Conservation (phyloP, 768 basidiomycete species). For the Trametes meyenii region DNA sequence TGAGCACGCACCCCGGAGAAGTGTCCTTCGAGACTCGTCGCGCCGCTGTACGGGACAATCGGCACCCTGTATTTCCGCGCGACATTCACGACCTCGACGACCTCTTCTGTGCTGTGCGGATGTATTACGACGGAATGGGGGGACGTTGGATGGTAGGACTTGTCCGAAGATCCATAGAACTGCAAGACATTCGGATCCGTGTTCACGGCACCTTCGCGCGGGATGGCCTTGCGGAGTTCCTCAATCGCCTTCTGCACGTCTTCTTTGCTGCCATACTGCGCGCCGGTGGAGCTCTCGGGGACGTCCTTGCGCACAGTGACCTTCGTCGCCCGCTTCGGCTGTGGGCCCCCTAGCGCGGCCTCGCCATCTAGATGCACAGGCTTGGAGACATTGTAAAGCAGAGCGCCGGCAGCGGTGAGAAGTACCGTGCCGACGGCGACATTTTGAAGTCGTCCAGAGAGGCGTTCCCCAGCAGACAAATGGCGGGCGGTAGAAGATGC, state of each 20-base stretch:
- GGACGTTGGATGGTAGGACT: slow-evolving; percentile 62
- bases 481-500: background rate
- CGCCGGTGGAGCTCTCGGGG: background rate
- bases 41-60: slow-evolving; percentile 80
- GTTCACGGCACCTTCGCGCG: slow-evolving; percentile 48
- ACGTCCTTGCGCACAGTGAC: slow-evolving; percentile 1
- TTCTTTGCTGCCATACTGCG: slow-evolving; percentile 48
- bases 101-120: slow-evolving; percentile 74
- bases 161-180: slow-evolving; percentile 66
- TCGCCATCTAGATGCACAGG: slow-evolving; percentile 15
- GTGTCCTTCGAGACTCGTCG: slow-evolving; percentile 88
- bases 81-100: slow-evolving; percentile 77
- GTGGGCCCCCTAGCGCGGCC: slow-evolving; percentile 3
- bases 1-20: slow-evolving; percentile 62
- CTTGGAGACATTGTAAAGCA: background rate
- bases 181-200: slow-evolving; percentile 54
- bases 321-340: slow-evolving; percentile 10
- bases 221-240: slow-evolving; percentile 51
- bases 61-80: slow-evolving; percentile 76
- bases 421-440: background rate
- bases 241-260: slow-evolving; percentile 55
- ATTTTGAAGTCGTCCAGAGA: background rate
- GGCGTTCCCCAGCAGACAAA: background rate
- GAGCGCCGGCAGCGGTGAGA: background rate
- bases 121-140: slow-evolving; percentile 50